These are phyloP conservation scores for Aspergillus neotritici DNA, from an alignment of 2,329 filamentous ascomycete species.

Conservation along the genomic window DNA sequence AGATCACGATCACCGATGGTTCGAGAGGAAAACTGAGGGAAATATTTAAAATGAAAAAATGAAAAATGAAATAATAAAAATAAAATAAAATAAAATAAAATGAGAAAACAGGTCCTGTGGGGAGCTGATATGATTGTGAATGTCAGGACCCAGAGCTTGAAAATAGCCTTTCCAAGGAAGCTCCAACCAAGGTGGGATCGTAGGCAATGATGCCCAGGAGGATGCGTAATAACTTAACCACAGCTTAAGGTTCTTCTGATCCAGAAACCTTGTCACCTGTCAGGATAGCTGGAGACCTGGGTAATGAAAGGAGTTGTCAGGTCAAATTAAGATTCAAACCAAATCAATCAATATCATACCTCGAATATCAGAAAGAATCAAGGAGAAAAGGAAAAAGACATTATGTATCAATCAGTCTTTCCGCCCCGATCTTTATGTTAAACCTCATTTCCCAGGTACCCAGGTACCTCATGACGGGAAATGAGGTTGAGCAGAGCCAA, in stretches of 20 bases:
- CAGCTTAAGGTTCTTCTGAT: background rate
- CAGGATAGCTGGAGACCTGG: too few species aligned
- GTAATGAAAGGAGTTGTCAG: too few species aligned
- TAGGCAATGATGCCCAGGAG: constrained; percentile 11
- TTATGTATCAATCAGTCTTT: too few species aligned
- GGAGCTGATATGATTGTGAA: constrained; percentile 1
- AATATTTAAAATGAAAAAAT: constrained; percentile 5
- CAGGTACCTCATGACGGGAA: too few species aligned
- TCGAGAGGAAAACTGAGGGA: constrained; percentile 1
- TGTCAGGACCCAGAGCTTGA: constrained; percentile 11
- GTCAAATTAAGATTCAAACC: too few species aligned
- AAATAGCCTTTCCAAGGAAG: constrained; percentile 7
- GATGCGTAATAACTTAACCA: constrained; percentile 13
- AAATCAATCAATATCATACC: too few species aligned
- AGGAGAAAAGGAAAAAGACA: too few species aligned
- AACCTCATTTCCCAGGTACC: too few species aligned
- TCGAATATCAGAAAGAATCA: too few species aligned
- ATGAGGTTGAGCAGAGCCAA: too few species aligned
- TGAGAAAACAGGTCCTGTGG: constrained; percentile 20
- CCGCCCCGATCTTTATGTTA: too few species aligned
- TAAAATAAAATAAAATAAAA: constrained; percentile 1
- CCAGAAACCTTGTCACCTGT: too few species aligned
- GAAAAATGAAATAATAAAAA: constrained; percentile 1
- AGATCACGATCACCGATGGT: background rate
- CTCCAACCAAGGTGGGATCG: constrained; percentile 13